Evolutionary conservation across 805 yeast genomes (phyloP), one percentile per base, ranked within the genome.

Genomic region (Myxozyma nipponensis): DNA sequence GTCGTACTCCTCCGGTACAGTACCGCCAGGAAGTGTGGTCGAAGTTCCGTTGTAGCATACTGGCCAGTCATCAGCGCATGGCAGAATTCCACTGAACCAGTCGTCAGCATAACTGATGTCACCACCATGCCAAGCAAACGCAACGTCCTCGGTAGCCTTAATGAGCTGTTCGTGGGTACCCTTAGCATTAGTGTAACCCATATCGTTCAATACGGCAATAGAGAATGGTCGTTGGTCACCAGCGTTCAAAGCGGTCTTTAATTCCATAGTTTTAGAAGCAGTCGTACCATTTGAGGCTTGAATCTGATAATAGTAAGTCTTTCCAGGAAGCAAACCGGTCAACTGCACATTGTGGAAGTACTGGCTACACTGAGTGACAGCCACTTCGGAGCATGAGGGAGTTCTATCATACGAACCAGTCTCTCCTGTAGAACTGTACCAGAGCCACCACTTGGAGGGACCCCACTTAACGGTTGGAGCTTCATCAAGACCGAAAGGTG

Each of bases 1-100:
- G 51, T 65, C 69, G 32, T n/a, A n/a, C 10, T 69, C 65, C 42
- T 65, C 65, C 21, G 64, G 66, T 42, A 65, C 45, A 47, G 65
- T 69, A 35, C 69, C 69, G 7, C 61, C 59, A 43, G 58, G 41
- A 19, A 28, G 19, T 2, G 6, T 15, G 38, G 38, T 26, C 35
- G 26, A 22, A 40, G 32, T 18, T 2, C 18, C 25, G 40, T 3
- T n/a, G 24, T n/a, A 22, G 30, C 39, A 57, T 7, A 45, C 51
- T 57, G 58, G 25, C 52, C 57, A 36, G 41, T 40, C 5, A 54
- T 30, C 15, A 54, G 36, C 15, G 47, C 58, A 25, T 22, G 52
- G 18, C 56, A n/a, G n/a, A n/a, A n/a, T n/a, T n/a, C n/a, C n/a
- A n/a, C n/a, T n/a, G n/a, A n/a, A n/a, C n/a, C n/a, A n/a, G n/a